phyloP scores from a whole-genome alignment of 2,329 filamentous ascomycete genomes.

The Colletotrichum sp. region DNA sequence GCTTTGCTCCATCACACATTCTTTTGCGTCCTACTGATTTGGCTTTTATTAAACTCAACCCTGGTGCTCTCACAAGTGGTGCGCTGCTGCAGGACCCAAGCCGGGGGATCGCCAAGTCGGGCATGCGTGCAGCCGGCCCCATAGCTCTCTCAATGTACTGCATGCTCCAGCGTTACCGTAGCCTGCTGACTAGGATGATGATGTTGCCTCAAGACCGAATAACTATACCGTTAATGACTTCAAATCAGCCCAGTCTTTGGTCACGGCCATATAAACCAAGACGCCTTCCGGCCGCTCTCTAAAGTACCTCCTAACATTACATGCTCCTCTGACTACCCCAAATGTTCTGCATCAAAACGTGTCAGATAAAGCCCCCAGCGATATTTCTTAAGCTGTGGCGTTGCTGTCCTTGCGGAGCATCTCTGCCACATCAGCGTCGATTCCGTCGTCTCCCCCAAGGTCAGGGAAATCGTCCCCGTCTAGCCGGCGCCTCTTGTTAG shows the following conservation, averaged over 20 bases:
- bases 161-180: neutral
- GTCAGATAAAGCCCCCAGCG: neutral
- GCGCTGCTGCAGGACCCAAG: neutral
- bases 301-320: neutral
- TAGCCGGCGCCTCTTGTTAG: slow-evolving; percentile 61
- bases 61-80: neutral
- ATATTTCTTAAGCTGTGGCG: slow-evolving; percentile 2
- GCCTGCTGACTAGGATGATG: neutral
- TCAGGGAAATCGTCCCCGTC: slow-evolving; percentile 58
- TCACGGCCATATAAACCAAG: neutral
- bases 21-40: neutral
- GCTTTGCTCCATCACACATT: neutral
- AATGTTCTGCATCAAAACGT: neutral
- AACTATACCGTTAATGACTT: neutral
- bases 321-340: neutral
- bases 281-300: neutral
- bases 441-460: slow-evolving; percentile 58
- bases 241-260: neutral
- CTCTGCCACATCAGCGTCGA: slow-evolving; percentile 62
- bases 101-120: neutral
- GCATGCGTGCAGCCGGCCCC: neutral
- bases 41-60: neutral
- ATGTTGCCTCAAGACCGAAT: neutral
- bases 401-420: slow-evolving; percentile 52
- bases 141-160: neutral